phyloP scores from a whole-genome alignment of 2,329 filamentous ascomycete genomes.

The Aureobasidium namibiae region DNA sequence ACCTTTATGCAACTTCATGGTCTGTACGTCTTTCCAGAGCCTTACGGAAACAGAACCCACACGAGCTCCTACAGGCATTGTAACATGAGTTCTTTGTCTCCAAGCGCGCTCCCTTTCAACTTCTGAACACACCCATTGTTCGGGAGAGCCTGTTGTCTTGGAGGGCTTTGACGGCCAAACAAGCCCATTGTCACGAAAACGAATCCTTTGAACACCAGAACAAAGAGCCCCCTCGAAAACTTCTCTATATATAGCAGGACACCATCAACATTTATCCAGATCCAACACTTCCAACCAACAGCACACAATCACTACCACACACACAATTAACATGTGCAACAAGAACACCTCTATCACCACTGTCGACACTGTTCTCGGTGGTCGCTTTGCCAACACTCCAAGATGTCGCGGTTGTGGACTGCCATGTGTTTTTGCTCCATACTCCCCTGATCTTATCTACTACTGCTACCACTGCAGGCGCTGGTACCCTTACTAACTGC shows the following conservation, averaged over 20 bases:
- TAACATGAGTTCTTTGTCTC: not conserved
- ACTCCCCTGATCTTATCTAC: not conserved
- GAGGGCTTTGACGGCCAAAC: not conserved
- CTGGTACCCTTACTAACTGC: not conserved
- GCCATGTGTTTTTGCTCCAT: not conserved
- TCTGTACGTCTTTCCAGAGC: not conserved
- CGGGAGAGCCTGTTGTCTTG: not conserved
- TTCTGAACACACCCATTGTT: not conserved
- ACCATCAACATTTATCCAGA: not conserved
- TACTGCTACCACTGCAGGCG: not conserved
- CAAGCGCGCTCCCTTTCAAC: not conserved
- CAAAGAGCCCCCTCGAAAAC: not conserved
- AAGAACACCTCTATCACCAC: not conserved
- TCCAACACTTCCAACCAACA: not conserved
- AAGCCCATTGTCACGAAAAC: not conserved
- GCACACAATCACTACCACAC: too few species aligned
- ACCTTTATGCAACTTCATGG: too few species aligned
- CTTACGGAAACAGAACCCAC: not conserved
- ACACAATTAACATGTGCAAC: not conserved
- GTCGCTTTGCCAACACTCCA: not conserved
- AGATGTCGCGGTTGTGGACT: not conserved
- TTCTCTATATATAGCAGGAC: not conserved
- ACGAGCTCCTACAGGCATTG: not conserved
- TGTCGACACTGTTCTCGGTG: not conserved
- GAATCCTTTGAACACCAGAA: not conserved